Evolutionary conservation across 2,329 filamentous ascomycete species (phyloP).

Genomic region (Biscogniauxia mediterranea): DNA sequence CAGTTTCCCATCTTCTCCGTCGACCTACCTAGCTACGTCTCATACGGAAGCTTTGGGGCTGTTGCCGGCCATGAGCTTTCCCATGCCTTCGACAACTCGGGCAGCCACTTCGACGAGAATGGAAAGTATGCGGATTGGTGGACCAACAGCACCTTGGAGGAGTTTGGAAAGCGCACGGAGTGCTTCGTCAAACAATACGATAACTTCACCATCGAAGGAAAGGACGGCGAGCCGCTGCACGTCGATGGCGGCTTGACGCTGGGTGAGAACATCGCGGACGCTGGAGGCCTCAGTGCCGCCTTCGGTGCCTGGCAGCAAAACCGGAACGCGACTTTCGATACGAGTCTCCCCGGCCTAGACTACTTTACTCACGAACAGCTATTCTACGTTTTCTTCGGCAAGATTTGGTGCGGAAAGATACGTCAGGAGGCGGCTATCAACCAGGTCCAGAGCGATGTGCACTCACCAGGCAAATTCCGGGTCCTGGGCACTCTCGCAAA

Average conservation of each 20-base stretch:
- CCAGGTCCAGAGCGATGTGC: constrained; percentile 60
- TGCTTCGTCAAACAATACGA: constrained; percentile 63
- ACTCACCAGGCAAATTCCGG: constrained; percentile 62
- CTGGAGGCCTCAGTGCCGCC: constrained; percentile 58
- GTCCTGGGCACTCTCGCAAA: constrained; percentile 65
- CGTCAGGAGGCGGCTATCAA: constrained; percentile 56
- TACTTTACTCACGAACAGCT: constrained; percentile 61
- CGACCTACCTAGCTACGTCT: constrained; percentile 50
- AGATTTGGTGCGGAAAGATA: constrained; percentile 66
- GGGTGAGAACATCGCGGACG: constrained; percentile 66
- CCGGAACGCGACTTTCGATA: constrained; percentile 46
- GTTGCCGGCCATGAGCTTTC: constrained; percentile 64
- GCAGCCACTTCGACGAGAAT: constrained; percentile 60
- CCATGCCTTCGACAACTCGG: constrained; percentile 65
- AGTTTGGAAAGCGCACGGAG: constrained; percentile 55
- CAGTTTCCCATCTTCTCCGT: constrained; percentile 60
- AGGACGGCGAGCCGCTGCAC: constrained; percentile 53
- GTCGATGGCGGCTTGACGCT: constrained; percentile 62
- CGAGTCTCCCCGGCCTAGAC: constrained; percentile 54
- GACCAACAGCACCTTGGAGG: constrained; percentile 55
- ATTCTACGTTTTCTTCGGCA: constrained; percentile 62
- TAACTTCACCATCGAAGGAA: constrained; percentile 55
- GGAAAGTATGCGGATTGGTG: constrained; percentile 67
- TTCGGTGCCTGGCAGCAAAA: constrained; percentile 61
- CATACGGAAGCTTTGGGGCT: constrained; percentile 62